A percentile compares a stretch with the other conserved stretches of the same genome.
These are phyloP conservation scores for Coriaria nepalensis DNA, from an alignment of 306 rosid species.

Conservation along the genomic window DNA sequence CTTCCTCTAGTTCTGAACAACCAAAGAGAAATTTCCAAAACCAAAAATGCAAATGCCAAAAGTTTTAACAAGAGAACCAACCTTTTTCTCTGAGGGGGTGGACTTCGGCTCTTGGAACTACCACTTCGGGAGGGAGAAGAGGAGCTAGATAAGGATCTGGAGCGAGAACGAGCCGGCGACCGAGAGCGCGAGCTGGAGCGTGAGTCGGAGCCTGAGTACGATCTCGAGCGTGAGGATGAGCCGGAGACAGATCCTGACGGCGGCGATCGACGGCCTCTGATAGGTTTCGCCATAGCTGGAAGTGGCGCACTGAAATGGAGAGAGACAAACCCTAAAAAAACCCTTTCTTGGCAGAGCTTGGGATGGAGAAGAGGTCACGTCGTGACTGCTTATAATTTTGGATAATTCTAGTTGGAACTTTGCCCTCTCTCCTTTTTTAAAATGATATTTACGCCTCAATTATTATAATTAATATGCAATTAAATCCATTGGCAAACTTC, in stretches of 20 bases:
- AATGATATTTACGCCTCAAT: too few relatives aligned
- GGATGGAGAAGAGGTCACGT: too few relatives aligned
- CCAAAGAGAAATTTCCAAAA: slow-evolving; percentile 1
- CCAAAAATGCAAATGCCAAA: slow-evolving; percentile 1
- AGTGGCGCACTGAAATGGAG: slow-evolving; percentile 2
- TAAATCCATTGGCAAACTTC: too few relatives aligned
- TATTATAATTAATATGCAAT: too few relatives aligned
- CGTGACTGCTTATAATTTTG: too few relatives aligned
- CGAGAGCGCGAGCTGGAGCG: slow-evolving; percentile 44
- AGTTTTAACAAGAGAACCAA: slow-evolving; percentile 4
- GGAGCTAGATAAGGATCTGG: slow-evolving; percentile 57
- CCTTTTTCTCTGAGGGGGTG: slow-evolving; percentile 58
- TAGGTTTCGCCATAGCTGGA: slow-evolving; percentile 78
- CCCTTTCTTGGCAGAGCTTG: slow-evolving; percentile 21
- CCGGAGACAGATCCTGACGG: slow-evolving; percentile 66
- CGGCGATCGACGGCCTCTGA: slow-evolving; percentile 76
- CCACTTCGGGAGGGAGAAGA: slow-evolving; percentile 64
- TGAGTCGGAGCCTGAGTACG: slow-evolving; percentile 45
- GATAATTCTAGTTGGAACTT: too few relatives aligned
- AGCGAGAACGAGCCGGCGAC: slow-evolving; percentile 23
- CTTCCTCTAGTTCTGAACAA: background rate
- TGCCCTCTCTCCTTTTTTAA: too few relatives aligned
- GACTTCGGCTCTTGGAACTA: slow-evolving; percentile 60
- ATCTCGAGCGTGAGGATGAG: slow-evolving; percentile 58
- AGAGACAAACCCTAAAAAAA: slow-evolving; percentile 50